Percentiles rank a stretch among this genome's conserved stretches.
Conservation (phyloP, 2,329 filamentous ascomycete species). For the Tolypocladium endophyticum region DNA sequence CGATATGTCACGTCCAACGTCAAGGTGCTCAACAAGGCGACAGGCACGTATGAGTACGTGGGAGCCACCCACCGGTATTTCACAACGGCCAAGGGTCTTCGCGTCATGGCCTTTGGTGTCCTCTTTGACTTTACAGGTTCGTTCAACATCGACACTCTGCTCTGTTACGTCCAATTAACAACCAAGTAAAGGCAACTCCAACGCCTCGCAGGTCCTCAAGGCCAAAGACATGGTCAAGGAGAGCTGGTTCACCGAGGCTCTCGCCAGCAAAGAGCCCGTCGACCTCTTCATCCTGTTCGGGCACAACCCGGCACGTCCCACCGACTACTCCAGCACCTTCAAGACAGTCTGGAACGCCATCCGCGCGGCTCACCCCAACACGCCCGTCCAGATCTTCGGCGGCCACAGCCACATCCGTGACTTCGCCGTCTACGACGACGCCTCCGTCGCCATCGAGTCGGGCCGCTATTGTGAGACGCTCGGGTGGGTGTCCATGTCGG, state of each 20-base stretch:
- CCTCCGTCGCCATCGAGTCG: slow-evolving; percentile 50
- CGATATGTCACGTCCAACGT: slow-evolving; percentile 35
- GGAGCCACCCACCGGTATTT: slow-evolving; percentile 34
- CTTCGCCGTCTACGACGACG: slow-evolving; percentile 52
- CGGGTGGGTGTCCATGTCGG: slow-evolving; percentile 55
- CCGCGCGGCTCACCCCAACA: slow-evolving; percentile 41
- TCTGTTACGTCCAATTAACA: not conserved
- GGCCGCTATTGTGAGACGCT: slow-evolving; percentile 59
- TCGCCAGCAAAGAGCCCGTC: slow-evolving; percentile 41
- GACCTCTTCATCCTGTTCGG: slow-evolving; percentile 55
- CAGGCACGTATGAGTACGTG: slow-evolving; percentile 28
- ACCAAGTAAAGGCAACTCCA: slow-evolving; percentile 38
- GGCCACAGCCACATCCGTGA: slow-evolving; percentile 57
- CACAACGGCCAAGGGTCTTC: slow-evolving; percentile 28
- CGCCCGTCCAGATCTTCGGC: slow-evolving; percentile 55
- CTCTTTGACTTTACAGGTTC: slow-evolving; percentile 38
- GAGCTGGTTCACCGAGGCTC: slow-evolving; percentile 48
- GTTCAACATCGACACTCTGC: slow-evolving; percentile 10
- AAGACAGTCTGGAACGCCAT: slow-evolving; percentile 44
- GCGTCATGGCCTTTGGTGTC: slow-evolving; percentile 33
- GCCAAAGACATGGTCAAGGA: slow-evolving; percentile 40
- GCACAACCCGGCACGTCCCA: slow-evolving; percentile 47
- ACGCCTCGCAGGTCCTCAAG: slow-evolving; percentile 49
- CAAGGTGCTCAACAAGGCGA: slow-evolving; percentile 28
- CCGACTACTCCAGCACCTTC: slow-evolving; percentile 31